These are phyloP conservation scores for Musa schizocarpa DNA, from an alignment of 176 grass and related monocot genomes.

Conservation along the genomic window DNA sequence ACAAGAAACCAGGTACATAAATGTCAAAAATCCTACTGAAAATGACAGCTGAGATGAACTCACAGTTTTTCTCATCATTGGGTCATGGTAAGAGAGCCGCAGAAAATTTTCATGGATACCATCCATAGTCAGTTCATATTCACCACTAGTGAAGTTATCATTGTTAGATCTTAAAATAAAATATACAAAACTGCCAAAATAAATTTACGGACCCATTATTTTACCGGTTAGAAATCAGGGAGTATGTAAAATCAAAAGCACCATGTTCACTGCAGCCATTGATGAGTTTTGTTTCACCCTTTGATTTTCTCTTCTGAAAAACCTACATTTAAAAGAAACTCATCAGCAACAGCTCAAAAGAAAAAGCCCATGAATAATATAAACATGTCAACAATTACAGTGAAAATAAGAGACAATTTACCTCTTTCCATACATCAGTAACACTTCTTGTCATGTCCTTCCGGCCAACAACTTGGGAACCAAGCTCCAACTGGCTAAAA, in stretches of 20 bases:
- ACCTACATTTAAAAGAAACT: slow-evolving; percentile 34
- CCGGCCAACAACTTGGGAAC: slow-evolving; percentile 77
- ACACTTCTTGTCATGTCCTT: slow-evolving; percentile 92
- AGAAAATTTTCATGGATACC: slow-evolving; percentile 93
- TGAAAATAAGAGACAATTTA: slow-evolving; percentile 7
- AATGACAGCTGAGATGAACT: slow-evolving; percentile 26
- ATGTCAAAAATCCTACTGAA: background rate
- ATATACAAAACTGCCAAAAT: slow-evolving; percentile 16
- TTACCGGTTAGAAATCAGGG: slow-evolving; percentile 86
- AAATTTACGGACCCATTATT: slow-evolving; percentile 21
- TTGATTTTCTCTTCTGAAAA: slow-evolving; percentile 73
- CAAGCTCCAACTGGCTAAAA: slow-evolving; percentile 50
- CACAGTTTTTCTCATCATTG: slow-evolving; percentile 86
- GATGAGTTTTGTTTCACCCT: slow-evolving; percentile 39
- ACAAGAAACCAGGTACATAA: background rate
- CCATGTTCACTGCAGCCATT: slow-evolving; percentile 25
- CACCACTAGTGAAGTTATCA: slow-evolving; percentile 47
- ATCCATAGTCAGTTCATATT: slow-evolving; percentile 96
- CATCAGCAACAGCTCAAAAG: background rate
- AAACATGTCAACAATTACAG: background rate
- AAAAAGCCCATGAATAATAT: background rate
- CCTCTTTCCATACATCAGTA: slow-evolving; percentile 88
- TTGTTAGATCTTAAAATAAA: slow-evolving; percentile 17
- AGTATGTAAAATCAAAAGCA: slow-evolving; percentile 49
- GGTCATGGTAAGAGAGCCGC: slow-evolving; percentile 81